Evolutionary conservation across 371 early-diverging fungal species (phyloP), one percentile per base, ranked within the genome.

Genomic region (Fennellomyces sp.): DNA sequence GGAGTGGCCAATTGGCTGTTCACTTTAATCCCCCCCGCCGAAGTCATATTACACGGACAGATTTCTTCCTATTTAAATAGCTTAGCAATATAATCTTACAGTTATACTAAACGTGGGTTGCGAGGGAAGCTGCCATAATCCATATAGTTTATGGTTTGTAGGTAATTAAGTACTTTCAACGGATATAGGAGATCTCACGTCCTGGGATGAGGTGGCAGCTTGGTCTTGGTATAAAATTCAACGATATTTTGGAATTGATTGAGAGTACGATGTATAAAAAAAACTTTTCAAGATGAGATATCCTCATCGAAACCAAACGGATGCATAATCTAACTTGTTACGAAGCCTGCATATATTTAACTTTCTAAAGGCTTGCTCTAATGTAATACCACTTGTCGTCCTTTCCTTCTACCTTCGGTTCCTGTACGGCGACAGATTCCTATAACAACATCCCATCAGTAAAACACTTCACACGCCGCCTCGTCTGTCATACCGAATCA

Each of bases 361-460:
- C n/a, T n/a, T n/a, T 52, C 33, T 68, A 75, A 47, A 75, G 63
- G 7, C 48, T 58, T 17, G 72, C 58, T 45, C 67, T 59, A n/a
- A 72, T 61, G 36, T 60, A 69, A 45, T 75, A 72, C 76, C 76
- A 75, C 33, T 69, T 72, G 19, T 72, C 64, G 27, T 75, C 76
- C 36, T 52, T 52, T 33, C 52, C 52, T 29, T 52, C 52, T 2
- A 52, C 19, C 11, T 31, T 33, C 3, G 33, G 52, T 52, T 52
- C 52, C 33, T 45, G 45, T 23, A 23, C 39, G 17, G 17, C 39
- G 17, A 39, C 2, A 39, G 13, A 6, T n/a, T 5, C 39, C 21
- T 21, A 15, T 21, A 52, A 19, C 15, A 29, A 35, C 4, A 35
- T 17, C 15, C 8, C 17, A 38, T 36, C 52, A 25, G 29, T 29